Evolutionary conservation across 139 green algal genomes (phyloP), one percentile per base, ranked within the genome.

Genomic region (Chlamydomonas sp.): DNA sequence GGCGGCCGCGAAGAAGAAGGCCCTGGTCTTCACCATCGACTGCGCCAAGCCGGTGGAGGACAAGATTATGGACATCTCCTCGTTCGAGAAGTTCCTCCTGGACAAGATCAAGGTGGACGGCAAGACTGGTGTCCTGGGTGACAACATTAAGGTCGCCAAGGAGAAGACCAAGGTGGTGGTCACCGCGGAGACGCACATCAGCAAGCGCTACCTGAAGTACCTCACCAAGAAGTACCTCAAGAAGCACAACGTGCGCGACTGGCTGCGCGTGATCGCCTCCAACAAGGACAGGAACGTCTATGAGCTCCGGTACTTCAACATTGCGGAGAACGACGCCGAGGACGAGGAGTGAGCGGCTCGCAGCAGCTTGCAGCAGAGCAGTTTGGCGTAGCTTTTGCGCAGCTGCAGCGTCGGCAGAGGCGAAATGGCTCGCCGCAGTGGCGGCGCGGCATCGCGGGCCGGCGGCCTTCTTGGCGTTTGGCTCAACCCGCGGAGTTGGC

Each of bases 201-300:
- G 94, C 91, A 99, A 99, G 97, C 87, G 95, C 72, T 99, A 99
- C 93, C 93, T 99, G 77, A 99, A 99, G 95, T 99, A 99, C 95
- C 91, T 99, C 78, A 99, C 98, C 59, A 99, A 99, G 97, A 99
- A 99, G 95, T 99, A 98, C 96, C 90, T 99, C 91, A 99, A 99
- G 95, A 99, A 99, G 97, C 97, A 99, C 97, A 99, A 98, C 91
- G 98, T 99, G 78, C 94, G 97, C 57, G 97, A 99, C 90, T 99
- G 97, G 98, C 97, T 99, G 89, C 96, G 98, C 63, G 98, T 99
- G 62, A 98, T 99, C 90, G 98, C 98, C 49, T 98, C 96, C 84
- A 99, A 98, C 97, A 99, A 99, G 95, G 98, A 99, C 93, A 88
- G 97, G 79, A 97, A 92, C 85, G 95, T 98, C 61, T 99, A 99